Percentiles rank a stretch among this genome's conserved stretches.
Evolutionary conservation across 2,329 filamentous ascomycete genomes (phyloP).

Genomic region (Cordyceps militaris): DNA sequence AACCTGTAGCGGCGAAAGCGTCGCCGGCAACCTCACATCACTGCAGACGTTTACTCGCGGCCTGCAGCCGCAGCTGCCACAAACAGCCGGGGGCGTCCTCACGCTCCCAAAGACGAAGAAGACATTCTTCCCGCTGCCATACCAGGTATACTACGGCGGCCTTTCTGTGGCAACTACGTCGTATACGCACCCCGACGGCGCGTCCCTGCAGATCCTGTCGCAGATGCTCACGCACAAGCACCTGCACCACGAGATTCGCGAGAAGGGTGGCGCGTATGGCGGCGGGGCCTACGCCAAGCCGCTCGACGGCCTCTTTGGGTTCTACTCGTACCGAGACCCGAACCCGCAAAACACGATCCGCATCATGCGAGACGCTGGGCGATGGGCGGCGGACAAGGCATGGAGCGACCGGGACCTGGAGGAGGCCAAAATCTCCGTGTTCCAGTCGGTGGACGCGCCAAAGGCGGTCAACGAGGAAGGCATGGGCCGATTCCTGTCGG

Average conservation of each 20-base stretch:
- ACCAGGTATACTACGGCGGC: slow-evolving; percentile 93
- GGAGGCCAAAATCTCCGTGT: slow-evolving; percentile 91
- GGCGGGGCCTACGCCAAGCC: slow-evolving; percentile 79
- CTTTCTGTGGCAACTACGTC: slow-evolving; percentile 76
- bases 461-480: slow-evolving; percentile 82
- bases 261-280: slow-evolving; percentile 95
- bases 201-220: slow-evolving; percentile 79
- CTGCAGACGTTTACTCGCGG: slow-evolving; percentile 60
- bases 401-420: slow-evolving; percentile 85
- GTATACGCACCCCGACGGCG: slow-evolving; percentile 68
- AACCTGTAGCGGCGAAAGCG: slow-evolving; percentile 74
- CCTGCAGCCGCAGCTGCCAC: slow-evolving; percentile 25
- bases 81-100: slow-evolving; percentile 31
- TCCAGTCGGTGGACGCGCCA: slow-evolving; percentile 86
- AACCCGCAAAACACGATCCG: slow-evolving; percentile 83
- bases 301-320: slow-evolving; percentile 80
- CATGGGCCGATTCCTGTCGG: slow-evolving; percentile 75
- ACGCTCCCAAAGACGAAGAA: slow-evolving; percentile 50
- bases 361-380: slow-evolving; percentile 76
- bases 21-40: slow-evolving; percentile 60
- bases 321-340: slow-evolving; percentile 95
- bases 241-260: slow-evolving; percentile 92
- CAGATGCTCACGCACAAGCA: slow-evolving; percentile 95
- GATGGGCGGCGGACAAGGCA: slow-evolving; percentile 71
- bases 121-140: slow-evolving; percentile 88